These are phyloP conservation scores for Leptomonas seymouri DNA, from an alignment of 208 protist species.

Conservation along the genomic window DNA sequence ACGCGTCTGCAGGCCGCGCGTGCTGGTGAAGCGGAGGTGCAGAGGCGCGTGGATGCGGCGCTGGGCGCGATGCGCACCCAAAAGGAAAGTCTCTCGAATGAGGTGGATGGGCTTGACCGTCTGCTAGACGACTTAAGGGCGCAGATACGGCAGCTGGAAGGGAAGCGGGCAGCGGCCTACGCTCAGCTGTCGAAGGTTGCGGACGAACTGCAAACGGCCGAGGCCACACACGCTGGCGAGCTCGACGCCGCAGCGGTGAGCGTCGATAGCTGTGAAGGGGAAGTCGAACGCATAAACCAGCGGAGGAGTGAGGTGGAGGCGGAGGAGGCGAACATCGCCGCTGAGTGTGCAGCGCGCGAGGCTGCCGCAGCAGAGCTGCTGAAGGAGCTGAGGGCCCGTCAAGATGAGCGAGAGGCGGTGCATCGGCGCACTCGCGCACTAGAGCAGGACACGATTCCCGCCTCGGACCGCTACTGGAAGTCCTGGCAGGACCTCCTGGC, in stretches of 20 bases:
- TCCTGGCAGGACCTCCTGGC: slow-evolving; percentile 11
- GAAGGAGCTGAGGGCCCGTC: not conserved
- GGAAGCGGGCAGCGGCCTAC: slow-evolving; percentile 11
- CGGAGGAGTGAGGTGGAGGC: slow-evolving; percentile 3
- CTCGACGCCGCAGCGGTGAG: slow-evolving; percentile 5
- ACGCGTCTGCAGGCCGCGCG: not conserved
- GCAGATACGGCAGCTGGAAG: slow-evolving; percentile 37
- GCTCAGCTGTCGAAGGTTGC: slow-evolving; percentile 10
- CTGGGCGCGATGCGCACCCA: slow-evolving; percentile 6
- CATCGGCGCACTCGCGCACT: slow-evolving; percentile 12
- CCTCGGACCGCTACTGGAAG: slow-evolving; percentile 23
- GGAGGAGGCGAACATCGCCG: not conserved
- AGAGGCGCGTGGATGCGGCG: slow-evolving; percentile 14
- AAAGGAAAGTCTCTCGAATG: slow-evolving; percentile 17
- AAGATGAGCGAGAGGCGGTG: slow-evolving; percentile 7
- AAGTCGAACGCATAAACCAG: not conserved
- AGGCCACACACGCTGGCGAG: slow-evolving; percentile 1
- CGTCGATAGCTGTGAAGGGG: not conserved
- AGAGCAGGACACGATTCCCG: slow-evolving; percentile 21
- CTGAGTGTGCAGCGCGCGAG: slow-evolving; percentile 3
- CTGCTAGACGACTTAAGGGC: slow-evolving; percentile 23
- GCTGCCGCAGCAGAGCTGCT: not conserved
- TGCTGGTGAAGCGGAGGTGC: slow-evolving; percentile 7
- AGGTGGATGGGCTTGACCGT: slow-evolving; percentile 15
- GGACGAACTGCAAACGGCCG: slow-evolving; percentile 4